These are phyloP conservation scores for Bocquillonia castaneifolia DNA, from an alignment of 441 rosid genomes.

Conservation along the genomic window DNA sequence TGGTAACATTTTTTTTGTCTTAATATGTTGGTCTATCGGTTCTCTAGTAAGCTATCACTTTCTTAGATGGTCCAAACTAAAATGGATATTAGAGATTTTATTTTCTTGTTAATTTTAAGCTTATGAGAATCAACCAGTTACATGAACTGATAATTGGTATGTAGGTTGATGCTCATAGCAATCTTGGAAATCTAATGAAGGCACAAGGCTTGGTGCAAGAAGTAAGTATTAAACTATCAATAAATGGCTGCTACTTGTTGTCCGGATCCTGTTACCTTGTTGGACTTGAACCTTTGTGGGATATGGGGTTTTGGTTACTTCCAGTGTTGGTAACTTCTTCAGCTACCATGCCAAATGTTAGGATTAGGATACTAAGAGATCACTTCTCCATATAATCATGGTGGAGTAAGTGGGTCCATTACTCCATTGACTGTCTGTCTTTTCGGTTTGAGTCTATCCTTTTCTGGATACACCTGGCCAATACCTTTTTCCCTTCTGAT, in stretches of 20 bases:
- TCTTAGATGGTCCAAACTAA: neutral
- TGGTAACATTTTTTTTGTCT: conserved; percentile 58
- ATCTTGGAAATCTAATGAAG: conserved; percentile 93
- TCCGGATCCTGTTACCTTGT: conserved; percentile 3
- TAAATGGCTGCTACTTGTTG: conserved; percentile 14
- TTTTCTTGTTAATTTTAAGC: conserved; percentile 6
- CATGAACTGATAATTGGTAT: conserved; percentile 15
- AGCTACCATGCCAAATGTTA: conserved; percentile 8
- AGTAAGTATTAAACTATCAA: conserved; percentile 53
- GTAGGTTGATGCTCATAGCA: conserved; percentile 98
- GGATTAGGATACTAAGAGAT: conserved; percentile 9
- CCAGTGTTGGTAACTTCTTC: conserved; percentile 10
- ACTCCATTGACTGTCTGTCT: conserved; percentile 14
- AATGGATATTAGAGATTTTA: neutral
- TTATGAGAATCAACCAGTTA: neutral
- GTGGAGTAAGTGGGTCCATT: conserved; percentile 23
- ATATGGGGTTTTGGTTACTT: neutral
- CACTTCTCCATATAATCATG: conserved; percentile 6
- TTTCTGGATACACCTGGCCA: conserved; percentile 31
- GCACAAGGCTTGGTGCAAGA: conserved; percentile 92
- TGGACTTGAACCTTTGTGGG: conserved; percentile 10
- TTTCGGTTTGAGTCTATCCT: conserved; percentile 23
- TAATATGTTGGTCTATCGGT: neutral
- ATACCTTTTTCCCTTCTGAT: conserved; percentile 19
- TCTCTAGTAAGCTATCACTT: neutral